These are phyloP conservation scores for Podila clonocystis DNA, from an alignment of 192 early-diverging fungal species.

Conservation along the genomic window DNA sequence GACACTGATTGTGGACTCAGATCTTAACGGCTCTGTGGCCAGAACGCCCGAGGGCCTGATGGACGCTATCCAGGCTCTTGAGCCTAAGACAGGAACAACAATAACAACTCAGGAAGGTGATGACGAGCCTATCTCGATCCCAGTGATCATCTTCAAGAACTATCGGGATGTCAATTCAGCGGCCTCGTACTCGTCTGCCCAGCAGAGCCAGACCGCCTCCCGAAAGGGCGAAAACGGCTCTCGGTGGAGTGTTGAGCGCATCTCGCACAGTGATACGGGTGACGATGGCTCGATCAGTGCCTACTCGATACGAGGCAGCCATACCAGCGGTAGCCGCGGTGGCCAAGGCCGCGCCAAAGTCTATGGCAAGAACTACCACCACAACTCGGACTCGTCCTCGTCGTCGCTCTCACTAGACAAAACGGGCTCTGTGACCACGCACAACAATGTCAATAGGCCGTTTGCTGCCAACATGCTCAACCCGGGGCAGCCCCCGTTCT, in stretches of 20 bases:
- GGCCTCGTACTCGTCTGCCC: slow-evolving; percentile 15
- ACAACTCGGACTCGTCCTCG: background rate
- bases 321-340: background rate
- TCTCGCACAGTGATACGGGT: slow-evolving; percentile 36
- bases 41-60: slow-evolving; percentile 25
- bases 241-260: slow-evolving; percentile 46
- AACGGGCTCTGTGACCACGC: background rate
- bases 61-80: slow-evolving; percentile 13
- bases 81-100: background rate
- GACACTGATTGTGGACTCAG: slow-evolving; percentile 36
- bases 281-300: slow-evolving; percentile 5
- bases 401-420: background rate
- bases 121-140: background rate
- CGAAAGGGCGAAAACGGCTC: slow-evolving; percentile 19
- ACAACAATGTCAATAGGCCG: background rate
- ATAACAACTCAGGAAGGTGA: background rate
- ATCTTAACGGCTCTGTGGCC: slow-evolving; percentile 18
- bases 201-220: slow-evolving; percentile 22
- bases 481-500: slow-evolving; percentile 6
- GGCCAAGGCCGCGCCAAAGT: background rate
- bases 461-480: slow-evolving; percentile 23
- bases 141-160: slow-evolving; percentile 47
- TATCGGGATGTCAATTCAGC: slow-evolving; percentile 34
- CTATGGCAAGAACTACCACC: background rate
- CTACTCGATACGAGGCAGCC: background rate